Evolutionary conservation across 2,329 filamentous ascomycete species (phyloP).

Genomic region (Lecanicillium sp.): DNA sequence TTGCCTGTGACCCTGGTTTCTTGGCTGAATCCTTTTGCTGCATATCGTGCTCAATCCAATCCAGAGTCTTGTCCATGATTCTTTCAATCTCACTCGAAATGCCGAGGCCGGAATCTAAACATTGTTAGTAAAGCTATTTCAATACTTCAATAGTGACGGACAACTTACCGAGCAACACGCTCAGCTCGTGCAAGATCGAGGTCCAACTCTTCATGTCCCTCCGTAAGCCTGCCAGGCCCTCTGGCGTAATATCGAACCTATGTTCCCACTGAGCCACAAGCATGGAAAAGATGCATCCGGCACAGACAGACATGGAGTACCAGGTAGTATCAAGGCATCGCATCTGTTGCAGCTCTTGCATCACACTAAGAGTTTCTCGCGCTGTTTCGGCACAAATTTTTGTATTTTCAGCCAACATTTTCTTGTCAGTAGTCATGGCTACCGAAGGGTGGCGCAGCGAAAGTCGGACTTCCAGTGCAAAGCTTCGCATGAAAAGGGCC

Average conservation of each 20-base stretch:
- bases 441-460: conserved; percentile 55
- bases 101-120: conserved; percentile 33
- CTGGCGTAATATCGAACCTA: conserved; percentile 47
- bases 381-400: conserved; percentile 59
- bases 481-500: conserved; percentile 45
- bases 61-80: conserved; percentile 43
- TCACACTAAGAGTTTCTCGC: conserved; percentile 52
- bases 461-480: conserved; percentile 49
- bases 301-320: conserved; percentile 65
- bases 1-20: not conserved
- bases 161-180: conserved; percentile 54
- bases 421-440: conserved; percentile 44
- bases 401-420: conserved; percentile 52
- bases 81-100: conserved; percentile 35
- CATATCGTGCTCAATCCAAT: conserved; percentile 45
- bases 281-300: conserved; percentile 64
- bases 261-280: conserved; percentile 63
- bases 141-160: not conserved
- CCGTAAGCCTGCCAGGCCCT: conserved; percentile 51
- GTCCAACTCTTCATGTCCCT: conserved; percentile 64
- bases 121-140: conserved; percentile 12
- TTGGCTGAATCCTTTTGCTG: conserved; percentile 20
- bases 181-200: conserved; percentile 57
- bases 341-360: conserved; percentile 49
- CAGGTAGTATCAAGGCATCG: conserved; percentile 71